Base-by-base conservation (phyloP, 768 basidiomycete genomes). In the Dacryopinax spathularia region DNA sequence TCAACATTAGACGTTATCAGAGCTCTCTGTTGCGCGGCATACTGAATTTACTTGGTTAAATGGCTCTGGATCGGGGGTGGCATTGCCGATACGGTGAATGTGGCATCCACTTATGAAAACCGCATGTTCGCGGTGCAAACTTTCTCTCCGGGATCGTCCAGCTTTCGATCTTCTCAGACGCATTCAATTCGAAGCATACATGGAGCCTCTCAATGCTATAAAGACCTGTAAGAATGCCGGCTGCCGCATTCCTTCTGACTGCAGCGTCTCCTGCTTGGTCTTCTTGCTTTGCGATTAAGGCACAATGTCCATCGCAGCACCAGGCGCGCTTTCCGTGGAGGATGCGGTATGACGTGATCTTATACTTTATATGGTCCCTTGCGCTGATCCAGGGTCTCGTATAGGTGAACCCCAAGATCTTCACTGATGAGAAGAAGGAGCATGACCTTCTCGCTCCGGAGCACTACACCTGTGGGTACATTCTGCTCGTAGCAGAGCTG, bases 281-380 rank as follows among this genome's bases (percentile, higher is more conserved):
- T 56, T 41, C 18, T 22, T 56, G 10, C 48, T 56, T 9, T 3
- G 5, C 43, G n/a, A 44, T 44, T 20, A 27, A 56, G 48, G 48
- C 48, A 56, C 48, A 29, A 56, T 56, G 48, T 56, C 48, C 31
- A 56, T 56, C 25, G 48, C 48, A 10, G 48, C 48, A 56, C 48
- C 48, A 15, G 48, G 48, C 2, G 48, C 48, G 10, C 29, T 56
- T 3, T 56, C 48, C 7, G 48, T 13, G 3, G 48, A 56, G 31
- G 48, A 56, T 29, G 48, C 48, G 3, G 48, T 56, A 56, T 27
- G 48, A 56, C 48, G 22, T 31, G n/a, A 27, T 27, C 36, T 31
- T 56, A 22, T 18, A 31, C 48, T 18, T n/a, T n/a, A n/a, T n/a
- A n/a, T n/a, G 48, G 18, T 22, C 48, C 25, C 29, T 56, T 56